These are phyloP conservation scores for Eutypa lata DNA, from an alignment of 2,329 filamentous ascomycete genomes.

Conservation along the genomic window DNA sequence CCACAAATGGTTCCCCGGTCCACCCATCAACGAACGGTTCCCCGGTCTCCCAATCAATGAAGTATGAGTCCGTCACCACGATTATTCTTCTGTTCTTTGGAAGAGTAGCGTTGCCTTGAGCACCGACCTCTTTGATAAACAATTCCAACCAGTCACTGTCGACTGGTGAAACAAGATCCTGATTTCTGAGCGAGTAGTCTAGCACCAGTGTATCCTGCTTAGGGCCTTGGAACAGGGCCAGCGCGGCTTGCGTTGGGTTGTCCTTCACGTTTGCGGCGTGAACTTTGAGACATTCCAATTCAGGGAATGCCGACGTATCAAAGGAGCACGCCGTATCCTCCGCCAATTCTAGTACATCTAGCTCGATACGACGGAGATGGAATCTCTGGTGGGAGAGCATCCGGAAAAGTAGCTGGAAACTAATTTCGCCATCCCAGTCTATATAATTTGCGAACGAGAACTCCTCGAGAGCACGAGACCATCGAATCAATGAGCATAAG, in stretches of 20 bases:
- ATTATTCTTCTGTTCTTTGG: no score
- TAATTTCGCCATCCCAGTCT: conserved; percentile 3
- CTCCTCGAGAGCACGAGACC: neutral
- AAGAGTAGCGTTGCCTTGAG: no score
- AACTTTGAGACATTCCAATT: neutral
- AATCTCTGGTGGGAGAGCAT: neutral
- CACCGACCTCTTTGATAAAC: no score
- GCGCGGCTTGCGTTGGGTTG: neutral
- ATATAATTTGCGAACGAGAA: neutral
- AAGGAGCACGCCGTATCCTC: neutral
- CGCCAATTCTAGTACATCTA: neutral
- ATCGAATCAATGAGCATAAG: neutral
- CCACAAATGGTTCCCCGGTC: no score
- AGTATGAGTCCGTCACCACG: no score
- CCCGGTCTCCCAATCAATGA: no score
- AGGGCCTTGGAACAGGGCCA: neutral
- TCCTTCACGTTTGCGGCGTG: neutral
- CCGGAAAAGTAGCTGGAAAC: neutral
- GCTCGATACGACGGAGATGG: neutral
- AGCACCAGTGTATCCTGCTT: neutral
- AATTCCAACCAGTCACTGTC: no score
- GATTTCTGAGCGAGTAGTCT: neutral
- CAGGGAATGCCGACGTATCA: neutral
- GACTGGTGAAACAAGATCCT: no score
- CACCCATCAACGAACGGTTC: no score